Evolutionary conservation across 352 stramenopile genomes (phyloP), one percentile per base, ranked within the genome.

Genomic region (Globisporangium paroecandrum): DNA sequence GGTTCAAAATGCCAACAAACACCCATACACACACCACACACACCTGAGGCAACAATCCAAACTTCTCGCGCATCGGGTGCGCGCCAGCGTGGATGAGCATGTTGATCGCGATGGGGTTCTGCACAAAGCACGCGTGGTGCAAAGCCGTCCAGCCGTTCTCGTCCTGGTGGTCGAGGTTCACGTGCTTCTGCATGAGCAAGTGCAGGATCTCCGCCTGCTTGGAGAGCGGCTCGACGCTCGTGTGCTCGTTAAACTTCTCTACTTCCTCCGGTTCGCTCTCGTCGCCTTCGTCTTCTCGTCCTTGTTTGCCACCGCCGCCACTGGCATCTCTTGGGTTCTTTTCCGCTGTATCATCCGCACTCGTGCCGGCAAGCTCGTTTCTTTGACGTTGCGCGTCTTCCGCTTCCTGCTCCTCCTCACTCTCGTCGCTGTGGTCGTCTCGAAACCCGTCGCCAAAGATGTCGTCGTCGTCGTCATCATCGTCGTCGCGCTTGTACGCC

Each of bases 71-170:
- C 69, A 87, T 90, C 3, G 86, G 82, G 46, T 77, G 72, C 1
- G 88, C 86, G 20, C 86, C 85, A 1, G 77, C 81, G 58, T 94
- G 81, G 18, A 93, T 80, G 10, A 95, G 78, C 78, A 92, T 91
- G 36, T 78, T 81, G 29, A 93, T 85, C 4, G 86, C 85, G 13
- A 87, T 73, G 2, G 83, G 70, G 63, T 89, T 93, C 70, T 93
- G 85, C 63, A 87, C 80, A 49, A 83, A 91, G 73, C 88, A 94
- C 55, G 85, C 86, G 61, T 94, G 77, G 51, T 95, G 88, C 27
- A 95, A 70, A 46, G 86, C 86, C 12, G 88, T 94, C 86, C 88
- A 93, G 20, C 85, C 82, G 60, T 94, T 91, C 61, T 95, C 88
- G 51, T 95, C 88, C 43, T 80, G 79, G 58, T 95, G 88, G 70